Evolutionary conservation across 169 alveolate species (phyloP).

Genomic region (Plasmodium cynomolgi): DNA sequence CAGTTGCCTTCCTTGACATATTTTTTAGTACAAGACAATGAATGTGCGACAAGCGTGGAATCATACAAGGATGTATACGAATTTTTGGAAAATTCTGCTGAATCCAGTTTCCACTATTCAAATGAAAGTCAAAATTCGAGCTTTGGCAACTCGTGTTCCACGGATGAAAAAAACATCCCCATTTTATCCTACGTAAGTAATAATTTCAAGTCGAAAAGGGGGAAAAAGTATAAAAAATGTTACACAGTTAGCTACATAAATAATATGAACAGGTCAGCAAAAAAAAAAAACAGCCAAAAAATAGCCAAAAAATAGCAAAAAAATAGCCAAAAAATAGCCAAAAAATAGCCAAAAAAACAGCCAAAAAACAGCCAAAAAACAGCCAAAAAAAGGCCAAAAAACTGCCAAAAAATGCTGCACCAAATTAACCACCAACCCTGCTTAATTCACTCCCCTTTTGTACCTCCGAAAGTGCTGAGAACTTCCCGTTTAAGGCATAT

Average conservation of each 20-base stretch:
- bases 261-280: conserved; percentile 66
- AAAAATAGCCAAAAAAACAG: neutral
- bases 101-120: conserved; percentile 34
- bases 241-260: conserved; percentile 60
- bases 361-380: neutral
- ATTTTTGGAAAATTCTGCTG: conserved; percentile 51
- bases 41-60: conserved; percentile 31
- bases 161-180: conserved; percentile 31
- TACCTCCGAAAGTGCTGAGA: conserved; percentile 16
- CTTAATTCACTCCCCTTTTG: neutral
- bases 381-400: neutral
- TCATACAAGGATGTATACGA: conserved; percentile 62
- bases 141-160: conserved; percentile 4
- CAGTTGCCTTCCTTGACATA: neutral
- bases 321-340: neutral
- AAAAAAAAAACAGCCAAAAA: neutral
- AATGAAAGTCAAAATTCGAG: conserved; percentile 45
- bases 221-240: conserved; percentile 26
- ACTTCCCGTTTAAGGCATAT: conserved; percentile 46
- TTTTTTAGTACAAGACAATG: conserved; percentile 67
- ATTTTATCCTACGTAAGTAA: conserved; percentile 23
- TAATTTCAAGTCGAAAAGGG: conserved; percentile 26
- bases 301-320: neutral
- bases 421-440: neutral
- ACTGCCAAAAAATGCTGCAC: neutral